These are phyloP conservation scores for Metschnikowia lochheadii DNA, from an alignment of 805 yeast species.

Conservation along the genomic window DNA sequence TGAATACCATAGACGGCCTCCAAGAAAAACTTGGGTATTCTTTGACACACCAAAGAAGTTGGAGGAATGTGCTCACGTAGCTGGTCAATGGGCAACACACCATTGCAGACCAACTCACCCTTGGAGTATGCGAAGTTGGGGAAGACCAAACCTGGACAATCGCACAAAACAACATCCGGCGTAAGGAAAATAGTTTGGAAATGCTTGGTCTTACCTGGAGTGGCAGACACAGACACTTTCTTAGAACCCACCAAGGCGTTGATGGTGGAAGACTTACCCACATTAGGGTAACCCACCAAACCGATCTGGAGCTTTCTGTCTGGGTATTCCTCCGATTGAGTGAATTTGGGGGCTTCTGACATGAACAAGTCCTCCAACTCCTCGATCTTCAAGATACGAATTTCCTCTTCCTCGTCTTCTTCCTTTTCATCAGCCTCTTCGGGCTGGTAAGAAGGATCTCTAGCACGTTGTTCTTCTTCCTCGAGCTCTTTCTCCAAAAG, in stretches of 20 bases:
- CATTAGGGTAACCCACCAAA: conserved; percentile 94
- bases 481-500: conserved; percentile 59
- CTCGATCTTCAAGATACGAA: conserved; percentile 72
- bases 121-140: conserved; percentile 96
- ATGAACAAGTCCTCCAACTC: conserved; percentile 81
- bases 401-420: conserved; percentile 25
- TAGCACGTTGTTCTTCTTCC: conserved; percentile 31
- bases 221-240: conserved; percentile 95
- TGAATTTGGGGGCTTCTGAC: conserved; percentile 68
- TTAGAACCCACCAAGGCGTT: conserved; percentile 95
- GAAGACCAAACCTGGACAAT: conserved; percentile 98
- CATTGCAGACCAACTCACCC: conserved; percentile 95
- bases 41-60: conserved; percentile 72
- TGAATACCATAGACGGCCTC: conserved; percentile 94
- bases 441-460: conserved; percentile 12
- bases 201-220: conserved; percentile 99
- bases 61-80: conserved; percentile 91
- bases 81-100: conserved; percentile 98
- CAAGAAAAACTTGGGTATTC: conserved; percentile 82
- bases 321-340: conserved; percentile 53
- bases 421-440: conserved; percentile 5
- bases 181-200: conserved; percentile 92
- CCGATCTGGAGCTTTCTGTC: conserved; percentile 77
- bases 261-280: conserved; percentile 94
- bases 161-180: conserved; percentile 81